phyloP scores from a whole-genome alignment of 208 protist genomes.

The Entamoeba invadens region DNA sequence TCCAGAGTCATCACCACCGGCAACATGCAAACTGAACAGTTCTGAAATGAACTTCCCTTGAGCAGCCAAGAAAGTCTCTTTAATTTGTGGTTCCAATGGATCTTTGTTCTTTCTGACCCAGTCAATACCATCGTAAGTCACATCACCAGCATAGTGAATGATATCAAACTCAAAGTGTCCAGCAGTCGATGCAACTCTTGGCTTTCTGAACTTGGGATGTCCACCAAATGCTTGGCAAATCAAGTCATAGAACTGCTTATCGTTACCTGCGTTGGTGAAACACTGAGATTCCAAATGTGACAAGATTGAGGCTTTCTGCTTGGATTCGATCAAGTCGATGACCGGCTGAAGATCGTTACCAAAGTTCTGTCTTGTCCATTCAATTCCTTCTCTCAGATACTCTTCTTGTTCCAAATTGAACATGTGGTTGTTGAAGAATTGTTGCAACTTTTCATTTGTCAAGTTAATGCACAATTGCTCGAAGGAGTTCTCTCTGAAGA shows the following conservation, averaged over 20 bases:
- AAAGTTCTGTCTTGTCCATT: slow-evolving; percentile 69
- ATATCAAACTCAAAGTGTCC: not conserved
- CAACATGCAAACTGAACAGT: not conserved
- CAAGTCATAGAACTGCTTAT: not conserved
- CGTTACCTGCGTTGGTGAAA: not conserved
- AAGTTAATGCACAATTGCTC: slow-evolving; percentile 90
- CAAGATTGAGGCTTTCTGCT: not conserved
- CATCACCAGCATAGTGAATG: slow-evolving; percentile 79
- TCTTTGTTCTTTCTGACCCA: slow-evolving; percentile 81
- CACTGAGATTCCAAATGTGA: not conserved
- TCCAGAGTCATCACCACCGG: not conserved
- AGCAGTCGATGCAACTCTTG: not conserved
- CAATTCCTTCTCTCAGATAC: slow-evolving; percentile 73
- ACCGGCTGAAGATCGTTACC: not conserved
- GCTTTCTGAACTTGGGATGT: not conserved
- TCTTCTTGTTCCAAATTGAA: slow-evolving; percentile 82
- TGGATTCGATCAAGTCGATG: slow-evolving; percentile 3
- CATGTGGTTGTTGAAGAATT: slow-evolving; percentile 87
- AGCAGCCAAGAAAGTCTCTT: slow-evolving; percentile 39
- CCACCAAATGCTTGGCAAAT: not conserved
- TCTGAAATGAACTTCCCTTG: slow-evolving; percentile 19
- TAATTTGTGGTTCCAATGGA: slow-evolving; percentile 54
- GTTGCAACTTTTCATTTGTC: slow-evolving; percentile 83
- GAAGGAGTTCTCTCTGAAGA: slow-evolving; percentile 74
- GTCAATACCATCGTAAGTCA: slow-evolving; percentile 64